Base-by-base conservation (phyloP, 768 basidiomycete genomes). In the Dacryopinax primogenitus region DNA sequence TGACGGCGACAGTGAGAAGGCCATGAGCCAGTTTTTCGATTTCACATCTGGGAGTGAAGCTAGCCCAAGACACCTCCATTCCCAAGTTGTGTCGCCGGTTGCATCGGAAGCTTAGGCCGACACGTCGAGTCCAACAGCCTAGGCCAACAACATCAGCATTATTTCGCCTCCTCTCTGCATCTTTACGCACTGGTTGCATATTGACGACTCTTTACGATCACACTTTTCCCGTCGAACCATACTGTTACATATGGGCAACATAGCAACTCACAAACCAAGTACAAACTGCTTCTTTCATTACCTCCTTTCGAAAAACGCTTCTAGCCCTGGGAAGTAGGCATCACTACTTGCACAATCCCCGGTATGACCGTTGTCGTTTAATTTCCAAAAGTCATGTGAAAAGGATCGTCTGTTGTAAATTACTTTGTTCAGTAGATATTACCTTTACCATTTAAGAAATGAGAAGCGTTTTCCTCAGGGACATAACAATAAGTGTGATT, bases 11-110 rank as follows among this genome's bases (percentile, higher is more conserved):
- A 58, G 51, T 30, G 51, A 58, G 51, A 23, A 21, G 9, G 51
- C 51, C 26, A 58, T 58, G 51, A 58, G 51, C 51, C 51, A 58
- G 51, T 58, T 58, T 18, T 58, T 58, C 51, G 51, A 58, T 18
- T 58, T 58, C 51, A 28, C 51, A 15, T 58, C 51, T 6, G 51
- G 51, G 26, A 58, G 51, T 30, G 51, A 58, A 6, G 26, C 26
- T 9, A 58, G 51, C 30, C 51, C 51, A 4, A 58, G 32, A 11
- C 51, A 30, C 13, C 7, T 58, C 26, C 2, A 15, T 13, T 58
- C 51, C 26, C 51, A 58, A 15, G 26, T 3, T 30, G 26, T 9
- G 7, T 58, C 51, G 3, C 26, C 51, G 23, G 51, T 58, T 6
- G 26, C 3, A 15, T 23, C 30, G 6, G 3, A 30, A 30, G 51